Base-by-base conservation (phyloP, 2,329 filamentous ascomycete genomes). In the Fusarium udum region DNA sequence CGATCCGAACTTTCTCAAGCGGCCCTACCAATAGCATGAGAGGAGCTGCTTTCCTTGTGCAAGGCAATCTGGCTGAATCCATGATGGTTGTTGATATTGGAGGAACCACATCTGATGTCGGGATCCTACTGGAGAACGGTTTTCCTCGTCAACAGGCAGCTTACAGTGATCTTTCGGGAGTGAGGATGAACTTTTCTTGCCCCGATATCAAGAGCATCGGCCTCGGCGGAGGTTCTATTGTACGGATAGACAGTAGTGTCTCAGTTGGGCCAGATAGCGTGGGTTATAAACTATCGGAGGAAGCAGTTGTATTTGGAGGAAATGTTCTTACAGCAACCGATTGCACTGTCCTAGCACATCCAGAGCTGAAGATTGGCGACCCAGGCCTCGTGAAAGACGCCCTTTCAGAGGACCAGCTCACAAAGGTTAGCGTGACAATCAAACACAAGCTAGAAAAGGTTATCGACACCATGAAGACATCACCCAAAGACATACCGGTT, bases 81-180 rank as follows among this genome's bases (percentile, higher is more conserved):
- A 80, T 85, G 73, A 88, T 92, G 82, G 90, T 92, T 0, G 87
- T 92, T 4, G 91, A 92, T 74, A 88, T 92, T 60, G 91, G 91
- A 1, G 90, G 91, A 6, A 92, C 91, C 0, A 92, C 90, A 0
- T 88, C 89, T 1, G 91, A 92, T 72, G 88, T 91, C 16, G 90
- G 91, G 0, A 79, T 91, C 1, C 79, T 92, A 7, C 84, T 90
- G 12, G 84, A 87, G 0, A 91, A 87, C 55, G 90, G 91, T 0
- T 90, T 92, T 56, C 91, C 91, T 1, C 84, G 90, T 37, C 88
- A 91, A 77, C 87, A 89, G 56, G 87, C 89, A 10, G 89, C 89
- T 0, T 92, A 90, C 69, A 90, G 87, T 39, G 86, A 91, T 37
- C 82, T 92, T 6, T 88, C 87, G 1, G 91, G 90, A 0, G 88